Evolutionary conservation across 352 stramenopile genomes (phyloP).

Genomic region (Phytopythium chamaehyphon): DNA sequence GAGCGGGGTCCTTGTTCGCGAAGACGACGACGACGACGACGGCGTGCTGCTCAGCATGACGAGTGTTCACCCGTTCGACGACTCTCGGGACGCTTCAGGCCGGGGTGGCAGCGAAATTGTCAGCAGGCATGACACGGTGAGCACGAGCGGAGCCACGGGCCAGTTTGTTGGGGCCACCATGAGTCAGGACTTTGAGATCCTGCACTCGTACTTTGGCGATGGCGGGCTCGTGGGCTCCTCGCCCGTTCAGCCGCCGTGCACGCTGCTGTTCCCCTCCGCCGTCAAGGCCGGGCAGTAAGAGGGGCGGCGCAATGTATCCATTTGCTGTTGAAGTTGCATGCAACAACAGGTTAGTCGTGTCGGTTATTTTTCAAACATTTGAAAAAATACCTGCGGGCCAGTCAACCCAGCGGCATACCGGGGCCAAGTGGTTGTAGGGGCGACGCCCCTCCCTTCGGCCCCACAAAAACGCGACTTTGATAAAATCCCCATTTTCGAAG

Average conservation of each 20-base stretch:
- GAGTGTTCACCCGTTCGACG: conserved; percentile 18
- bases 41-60: conserved; percentile 75
- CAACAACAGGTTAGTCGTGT: too few relatives aligned
- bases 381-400: too few relatives aligned
- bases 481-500: too few relatives aligned
- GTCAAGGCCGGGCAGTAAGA: neutral
- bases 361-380: too few relatives aligned
- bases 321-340: neutral
- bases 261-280: conserved; percentile 5
- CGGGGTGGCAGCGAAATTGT: neutral
- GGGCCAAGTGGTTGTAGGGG: too few relatives aligned
- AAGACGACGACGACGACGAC: conserved; percentile 74
- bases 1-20: conserved; percentile 64
- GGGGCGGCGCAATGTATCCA: too few relatives aligned
- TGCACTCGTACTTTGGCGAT: conserved; percentile 68
- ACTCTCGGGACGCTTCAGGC: conserved; percentile 11
- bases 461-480: too few relatives aligned
- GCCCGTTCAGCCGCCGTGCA: neutral
- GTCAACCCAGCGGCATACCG: too few relatives aligned
- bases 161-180: conserved; percentile 57
- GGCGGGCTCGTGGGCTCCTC: neutral
- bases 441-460: too few relatives aligned
- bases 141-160: conserved; percentile 13
- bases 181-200: conserved; percentile 68
- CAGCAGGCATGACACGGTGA: conserved; percentile 6